Percentiles rank a stretch among this genome's conserved stretches.
phyloP scores from a whole-genome alignment of 179 eudicot genomes.

The Beta lomatogona region DNA sequence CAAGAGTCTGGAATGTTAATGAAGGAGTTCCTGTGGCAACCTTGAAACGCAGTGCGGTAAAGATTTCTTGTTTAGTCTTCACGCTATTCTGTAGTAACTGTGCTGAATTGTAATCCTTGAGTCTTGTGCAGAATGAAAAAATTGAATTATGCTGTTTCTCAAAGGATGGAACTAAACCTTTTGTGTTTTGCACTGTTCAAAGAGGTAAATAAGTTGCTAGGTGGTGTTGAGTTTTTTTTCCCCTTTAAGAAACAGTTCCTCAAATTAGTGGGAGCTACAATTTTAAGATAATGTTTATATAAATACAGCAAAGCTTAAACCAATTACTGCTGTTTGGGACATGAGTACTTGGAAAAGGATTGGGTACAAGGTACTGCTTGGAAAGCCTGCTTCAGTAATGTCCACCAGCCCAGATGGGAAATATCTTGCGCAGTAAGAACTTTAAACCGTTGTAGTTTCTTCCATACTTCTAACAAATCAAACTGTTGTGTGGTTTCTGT shows the following conservation, averaged over 20 bases:
- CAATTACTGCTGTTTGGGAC: conserved; percentile 84
- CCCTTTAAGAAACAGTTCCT: background rate
- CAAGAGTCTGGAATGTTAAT: conserved; percentile 91
- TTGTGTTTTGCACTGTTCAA: conserved; percentile 79
- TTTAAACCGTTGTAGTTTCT: conserved; percentile 4
- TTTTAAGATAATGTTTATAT: conserved; percentile 6
- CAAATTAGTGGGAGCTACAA: background rate
- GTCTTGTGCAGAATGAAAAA: conserved; percentile 69
- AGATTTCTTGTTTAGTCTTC: conserved; percentile 3
- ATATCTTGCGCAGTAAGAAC: conserved; percentile 88
- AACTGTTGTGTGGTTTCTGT: background rate
- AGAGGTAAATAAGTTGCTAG: conserved; percentile 51
- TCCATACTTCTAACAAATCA: conserved; percentile 1
- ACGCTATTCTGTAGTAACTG: conserved; percentile 16
- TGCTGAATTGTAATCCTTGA: conserved; percentile 22
- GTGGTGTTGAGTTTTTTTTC: background rate
- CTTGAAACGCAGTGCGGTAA: conserved; percentile 70
- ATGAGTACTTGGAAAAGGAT: conserved; percentile 92
- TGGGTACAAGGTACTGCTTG: conserved; percentile 75
- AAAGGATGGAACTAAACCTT: conserved; percentile 93
- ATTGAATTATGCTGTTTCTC: conserved; percentile 93
- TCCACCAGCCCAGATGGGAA: conserved; percentile 87
- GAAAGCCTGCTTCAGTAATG: conserved; percentile 81
- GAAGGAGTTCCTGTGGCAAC: conserved; percentile 82
- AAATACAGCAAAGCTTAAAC: conserved; percentile 51